A percentile compares a stretch with the other conserved stretches of the same genome.
These are phyloP conservation scores for Penicillium sp. DNA, from an alignment of 2,329 filamentous ascomycete genomes.

Conservation along the genomic window DNA sequence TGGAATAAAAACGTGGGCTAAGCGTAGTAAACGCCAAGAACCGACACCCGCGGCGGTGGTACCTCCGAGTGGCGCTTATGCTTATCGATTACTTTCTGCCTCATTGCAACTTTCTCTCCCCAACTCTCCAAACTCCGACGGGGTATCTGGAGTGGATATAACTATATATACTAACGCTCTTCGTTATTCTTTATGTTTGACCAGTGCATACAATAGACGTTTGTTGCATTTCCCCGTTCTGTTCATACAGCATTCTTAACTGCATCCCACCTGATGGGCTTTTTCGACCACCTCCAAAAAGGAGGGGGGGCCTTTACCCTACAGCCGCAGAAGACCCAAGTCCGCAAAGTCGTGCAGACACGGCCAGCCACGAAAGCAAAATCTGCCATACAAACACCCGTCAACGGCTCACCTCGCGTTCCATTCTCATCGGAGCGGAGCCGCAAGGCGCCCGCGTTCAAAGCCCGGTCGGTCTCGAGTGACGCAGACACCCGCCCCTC, in stretches of 20 bases:
- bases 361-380: constrained; percentile 30
- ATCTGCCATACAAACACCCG: constrained; percentile 27
- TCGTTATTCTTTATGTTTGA: constrained; percentile 6
- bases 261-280: constrained; percentile 36
- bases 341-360: constrained; percentile 44
- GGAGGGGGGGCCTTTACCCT: constrained; percentile 43
- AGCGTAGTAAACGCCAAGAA: constrained; percentile 4
- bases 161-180: neutral
- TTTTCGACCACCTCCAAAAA: constrained; percentile 48
- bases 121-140: constrained; percentile 3
- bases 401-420: constrained; percentile 19
- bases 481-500: constrained; percentile 29
- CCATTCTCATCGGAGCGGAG: constrained; percentile 20
- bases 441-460: constrained; percentile 24
- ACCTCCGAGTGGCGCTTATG: constrained; percentile 23
- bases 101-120: constrained; percentile 11
- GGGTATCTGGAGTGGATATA: neutral
- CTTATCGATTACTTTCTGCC: constrained; percentile 19
- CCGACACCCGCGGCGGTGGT: constrained; percentile 9
- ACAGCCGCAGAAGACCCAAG: constrained; percentile 42
- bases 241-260: constrained; percentile 12
- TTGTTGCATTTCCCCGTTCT: constrained; percentile 4
- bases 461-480: constrained; percentile 31
- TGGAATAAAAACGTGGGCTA: neutral
- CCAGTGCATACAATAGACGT: constrained; percentile 12